Evolutionary conservation across 2,329 filamentous ascomycete species (phyloP), one percentile per base, ranked within the genome.

Genomic region (Penicillium sp.): DNA sequence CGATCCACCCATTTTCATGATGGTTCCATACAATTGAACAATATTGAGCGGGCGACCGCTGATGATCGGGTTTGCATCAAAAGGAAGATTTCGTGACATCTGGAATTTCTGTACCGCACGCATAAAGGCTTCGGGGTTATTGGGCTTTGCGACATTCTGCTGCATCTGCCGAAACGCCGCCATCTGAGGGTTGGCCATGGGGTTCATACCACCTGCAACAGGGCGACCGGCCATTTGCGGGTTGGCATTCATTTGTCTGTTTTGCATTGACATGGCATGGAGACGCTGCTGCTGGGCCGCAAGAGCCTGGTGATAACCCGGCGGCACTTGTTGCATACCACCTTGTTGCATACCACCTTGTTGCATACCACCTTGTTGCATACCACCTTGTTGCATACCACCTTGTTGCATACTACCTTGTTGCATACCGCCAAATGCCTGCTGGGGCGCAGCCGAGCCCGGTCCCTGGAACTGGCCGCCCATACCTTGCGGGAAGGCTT

Each of bases 201-300:
- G 65, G 49, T 75, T 75, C 67, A 73, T 72, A 18, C 68, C 70
- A 48, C 67, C 64, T 44, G 66, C 63, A 41, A 66, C 63, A 3
- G 71, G 70, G 26, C 74, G 72, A 25, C 67, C 69, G 45, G 67
- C 64, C 66, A 73, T 68, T 44, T 69, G 67, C 8, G 68, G 63
- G 51, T 74, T 77, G 44, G 74, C 73, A 57, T 78, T 72, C 65
- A 83, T 78, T 60, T 87, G 85, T 58, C 89, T 85, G 40, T 89
- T 82, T 66, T 92, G 89, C 50, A 95, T 75, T 57, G 90, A 88
- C 85, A 95, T 89, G 64, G 95, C 90, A 67, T 95, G 93, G 47
- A 88, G 76, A 54, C 85, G 70, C 54, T 77, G 82, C 66, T 91
- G 88, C 61, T 91, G 86, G 67, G 90, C 87, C 40, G 90, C 88